Conservation (phyloP, 148 eudicot genomes). For the Rhododendron henanense region DNA sequence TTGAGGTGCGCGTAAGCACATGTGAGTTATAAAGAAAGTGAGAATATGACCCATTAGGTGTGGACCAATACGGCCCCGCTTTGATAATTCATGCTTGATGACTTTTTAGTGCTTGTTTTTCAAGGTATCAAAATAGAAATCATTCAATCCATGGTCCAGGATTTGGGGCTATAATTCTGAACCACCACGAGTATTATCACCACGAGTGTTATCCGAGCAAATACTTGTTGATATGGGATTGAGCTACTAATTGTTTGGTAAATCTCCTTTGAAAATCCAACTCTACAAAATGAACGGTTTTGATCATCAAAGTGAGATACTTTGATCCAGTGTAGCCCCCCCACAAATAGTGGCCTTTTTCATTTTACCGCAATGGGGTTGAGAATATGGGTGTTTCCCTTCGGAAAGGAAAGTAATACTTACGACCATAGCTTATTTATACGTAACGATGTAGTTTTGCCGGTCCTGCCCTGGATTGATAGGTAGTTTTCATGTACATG, state of each 20-base stretch:
- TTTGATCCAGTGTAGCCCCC: too few relatives aligned
- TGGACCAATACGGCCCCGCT: too few relatives aligned
- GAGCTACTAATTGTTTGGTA: not conserved
- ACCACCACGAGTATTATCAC: not conserved
- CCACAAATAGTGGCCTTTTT: not conserved
- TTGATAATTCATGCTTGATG: too few relatives aligned
- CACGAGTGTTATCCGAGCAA: not conserved
- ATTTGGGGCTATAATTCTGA: not conserved
- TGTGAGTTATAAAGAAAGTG: too few relatives aligned
- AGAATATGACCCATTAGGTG: too few relatives aligned
- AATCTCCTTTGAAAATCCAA: too few relatives aligned
- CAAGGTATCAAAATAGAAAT: not conserved
- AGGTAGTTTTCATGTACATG: not conserved
- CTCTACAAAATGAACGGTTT: not conserved
- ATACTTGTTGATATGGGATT: not conserved
- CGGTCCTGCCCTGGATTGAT: not conserved
- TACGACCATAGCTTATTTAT: not conserved
- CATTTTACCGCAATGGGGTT: not conserved
- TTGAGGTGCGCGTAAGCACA: too few relatives aligned
- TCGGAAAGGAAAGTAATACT: not conserved
- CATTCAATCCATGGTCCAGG: not conserved
- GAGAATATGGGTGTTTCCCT: not conserved
- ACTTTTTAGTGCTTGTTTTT: too few relatives aligned
- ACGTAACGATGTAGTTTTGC: not conserved
- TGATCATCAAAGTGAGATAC: too few relatives aligned